Conservation (phyloP, 352 stramenopile genomes). For the Globisporangium cystogenes region DNA sequence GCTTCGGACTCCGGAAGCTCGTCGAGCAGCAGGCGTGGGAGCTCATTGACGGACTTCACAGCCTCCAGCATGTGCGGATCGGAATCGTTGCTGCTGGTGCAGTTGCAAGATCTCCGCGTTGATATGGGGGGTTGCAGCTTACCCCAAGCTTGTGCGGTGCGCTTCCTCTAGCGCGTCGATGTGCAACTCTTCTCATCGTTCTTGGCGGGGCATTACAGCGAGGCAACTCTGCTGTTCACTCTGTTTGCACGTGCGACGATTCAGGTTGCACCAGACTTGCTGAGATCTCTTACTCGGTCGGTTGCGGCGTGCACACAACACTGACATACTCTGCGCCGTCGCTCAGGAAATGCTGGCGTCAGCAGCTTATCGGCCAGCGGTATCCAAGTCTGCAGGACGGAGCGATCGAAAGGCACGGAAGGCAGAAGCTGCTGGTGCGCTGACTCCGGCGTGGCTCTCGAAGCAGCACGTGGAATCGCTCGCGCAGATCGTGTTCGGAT, state of each 20-base stretch:
- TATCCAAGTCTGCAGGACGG: slow-evolving; percentile 8
- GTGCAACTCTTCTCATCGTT: slow-evolving; percentile 59
- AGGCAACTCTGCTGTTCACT: slow-evolving; percentile 46
- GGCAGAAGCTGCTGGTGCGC: not conserved
- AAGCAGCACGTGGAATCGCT: slow-evolving; percentile 38
- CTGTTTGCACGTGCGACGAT: slow-evolving; percentile 34
- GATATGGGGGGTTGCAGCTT: not conserved
- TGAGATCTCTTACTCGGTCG: not conserved
- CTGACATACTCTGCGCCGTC: too few relatives aligned
- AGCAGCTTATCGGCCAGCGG: slow-evolving; percentile 19
- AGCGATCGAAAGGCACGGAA: slow-evolving; percentile 19
- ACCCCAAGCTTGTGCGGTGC: not conserved
- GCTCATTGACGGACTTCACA: slow-evolving; percentile 39
- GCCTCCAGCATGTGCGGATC: slow-evolving; percentile 29
- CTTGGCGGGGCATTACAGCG: slow-evolving; percentile 42
- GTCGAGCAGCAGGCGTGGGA: slow-evolving; percentile 61
- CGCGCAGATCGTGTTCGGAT: slow-evolving; percentile 35
- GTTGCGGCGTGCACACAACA: not conserved
- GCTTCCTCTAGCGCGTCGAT: slow-evolving; percentile 23
- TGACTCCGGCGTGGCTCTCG: slow-evolving; percentile 35
- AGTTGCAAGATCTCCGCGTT: not conserved
- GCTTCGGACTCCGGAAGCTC: slow-evolving; percentile 52
- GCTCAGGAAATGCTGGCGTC: slow-evolving; percentile 17
- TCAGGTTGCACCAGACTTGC: slow-evolving; percentile 20
- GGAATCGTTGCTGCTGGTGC: not conserved